Conservation (phyloP, 441 rosid species). For the Syzygium syzygioides region DNA sequence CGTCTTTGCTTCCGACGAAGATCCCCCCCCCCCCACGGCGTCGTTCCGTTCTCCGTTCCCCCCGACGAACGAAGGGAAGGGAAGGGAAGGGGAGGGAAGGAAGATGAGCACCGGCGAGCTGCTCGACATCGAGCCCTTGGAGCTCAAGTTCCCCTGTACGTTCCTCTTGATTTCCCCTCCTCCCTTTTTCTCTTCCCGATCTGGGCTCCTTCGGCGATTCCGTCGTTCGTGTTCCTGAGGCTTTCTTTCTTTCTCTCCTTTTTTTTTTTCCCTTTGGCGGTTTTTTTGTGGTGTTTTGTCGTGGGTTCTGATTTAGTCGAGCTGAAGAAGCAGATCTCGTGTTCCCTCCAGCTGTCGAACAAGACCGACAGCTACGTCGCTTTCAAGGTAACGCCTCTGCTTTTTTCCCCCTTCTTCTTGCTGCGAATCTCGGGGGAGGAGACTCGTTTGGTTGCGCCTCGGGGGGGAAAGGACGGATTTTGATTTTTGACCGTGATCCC, state of each 20-base stretch:
- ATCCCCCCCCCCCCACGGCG: not conserved
- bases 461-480: not conserved
- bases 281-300: not conserved
- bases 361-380: conserved; percentile 60
- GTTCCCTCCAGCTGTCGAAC: conserved; percentile 62
- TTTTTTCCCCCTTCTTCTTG: not conserved
- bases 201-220: not conserved
- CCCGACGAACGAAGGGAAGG: not conserved
- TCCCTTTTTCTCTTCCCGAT: not conserved
- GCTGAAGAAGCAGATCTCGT: conserved; percentile 85
- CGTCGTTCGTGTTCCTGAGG: not conserved
- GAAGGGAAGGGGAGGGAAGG: not conserved
- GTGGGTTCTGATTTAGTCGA: conserved; percentile 38
- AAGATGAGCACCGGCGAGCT: conserved; percentile 16
- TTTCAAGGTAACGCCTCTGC: conserved; percentile 38
- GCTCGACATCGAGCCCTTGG: conserved; percentile 14
- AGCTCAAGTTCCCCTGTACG: conserved; percentile 12
- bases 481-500: not conserved
- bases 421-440: not conserved
- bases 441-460: not conserved
- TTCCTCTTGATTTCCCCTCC: not conserved
- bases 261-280: not conserved
- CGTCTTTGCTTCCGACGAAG: not conserved
- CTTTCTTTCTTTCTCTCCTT: not conserved
- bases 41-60: not conserved